Evolutionary conservation across 768 basidiomycete species (phyloP).

Genomic region (Mycena floridula): DNA sequence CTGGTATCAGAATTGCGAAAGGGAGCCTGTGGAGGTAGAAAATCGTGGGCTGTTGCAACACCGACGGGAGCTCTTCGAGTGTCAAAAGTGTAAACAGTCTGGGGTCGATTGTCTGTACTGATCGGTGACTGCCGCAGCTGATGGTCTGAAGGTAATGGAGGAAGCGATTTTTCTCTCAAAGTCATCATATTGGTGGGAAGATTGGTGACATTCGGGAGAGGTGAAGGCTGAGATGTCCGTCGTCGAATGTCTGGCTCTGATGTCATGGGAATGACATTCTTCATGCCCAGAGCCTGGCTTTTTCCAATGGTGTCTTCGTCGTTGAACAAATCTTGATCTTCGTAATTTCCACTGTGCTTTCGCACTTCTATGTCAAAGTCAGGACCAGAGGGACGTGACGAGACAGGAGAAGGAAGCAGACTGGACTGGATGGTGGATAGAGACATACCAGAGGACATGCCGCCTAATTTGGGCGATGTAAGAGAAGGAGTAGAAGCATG

Average conservation of each 20-base stretch:
- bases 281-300: conserved; percentile 19
- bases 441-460: conserved; percentile 57
- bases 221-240: conserved; percentile 26
- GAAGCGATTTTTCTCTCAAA: conserved; percentile 68
- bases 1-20: conserved; percentile 54
- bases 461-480: conserved; percentile 49
- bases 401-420: conserved; percentile 67
- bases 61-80: conserved; percentile 43
- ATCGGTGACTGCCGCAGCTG: conserved; percentile 31
- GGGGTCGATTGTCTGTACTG: conserved; percentile 45
- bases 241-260: conserved; percentile 62
- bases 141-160: conserved; percentile 60
- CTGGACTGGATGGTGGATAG: conserved; percentile 74
- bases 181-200: conserved; percentile 16
- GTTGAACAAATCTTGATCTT: conserved; percentile 29
- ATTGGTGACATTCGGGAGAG: conserved; percentile 15
- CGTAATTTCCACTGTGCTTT: conserved; percentile 32
- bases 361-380: conserved; percentile 47
- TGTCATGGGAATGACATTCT: conserved; percentile 44
- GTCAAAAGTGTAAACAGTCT: conserved; percentile 60
- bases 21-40: conserved; percentile 56
- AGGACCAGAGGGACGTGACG: conserved; percentile 56
- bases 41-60: conserved; percentile 38
- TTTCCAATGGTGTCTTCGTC: conserved; percentile 29
- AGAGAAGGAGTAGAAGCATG: conserved; percentile 69